Base-by-base conservation (phyloP, 352 stramenopile genomes). In the Phytophthora colocasiae region DNA sequence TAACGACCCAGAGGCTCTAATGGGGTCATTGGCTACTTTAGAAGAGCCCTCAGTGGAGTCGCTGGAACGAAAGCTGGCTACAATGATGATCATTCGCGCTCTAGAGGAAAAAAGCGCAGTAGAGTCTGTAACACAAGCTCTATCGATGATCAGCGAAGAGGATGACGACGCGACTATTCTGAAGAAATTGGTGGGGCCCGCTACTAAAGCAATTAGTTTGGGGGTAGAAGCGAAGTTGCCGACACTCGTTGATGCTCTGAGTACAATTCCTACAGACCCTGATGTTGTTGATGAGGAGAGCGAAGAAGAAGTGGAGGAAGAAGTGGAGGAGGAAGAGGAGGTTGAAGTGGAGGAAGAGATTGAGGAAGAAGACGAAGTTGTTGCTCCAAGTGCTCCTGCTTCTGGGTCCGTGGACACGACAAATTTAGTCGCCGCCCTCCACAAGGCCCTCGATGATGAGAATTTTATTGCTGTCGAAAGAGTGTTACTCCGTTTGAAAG, bases 41-140 rank as follows among this genome's bases (percentile, higher is more conserved):
- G 78, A 93, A 54, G 85, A 88, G 19, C 76, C 82, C 4, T 90
- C 82, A 0, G 69, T 77, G 2, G 85, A 93, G 53, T 91, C 83
- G 0, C 57, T 91, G 11, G 85, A 93, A 56, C 64, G 83, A 27
- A 91, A 93, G 39, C 70, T 93, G n/a, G 85, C 80, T 27, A 93
- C 85, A 9, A 90, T 91, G 81, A 86, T 91, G 78, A 89, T 91
- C 52, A 93, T 93, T 59, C 81, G 85, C 43, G 76, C 85, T 26
- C 60, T 93, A 1, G 85, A 93, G 56, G 85, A 91, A 62, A 91
- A 91, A 61, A 87, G 82, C 19, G 82, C 75, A 0, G 67, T 83
- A 5, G 85, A 93, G 34, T 69, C 69, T 6, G 56, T 93, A 26
- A 72, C 68, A 2, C 77, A 83, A 22, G 75, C 72, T 6, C 56